These are phyloP conservation scores for Eimeria necatrix DNA, from an alignment of 169 alveolate species.

Conservation along the genomic window DNA sequence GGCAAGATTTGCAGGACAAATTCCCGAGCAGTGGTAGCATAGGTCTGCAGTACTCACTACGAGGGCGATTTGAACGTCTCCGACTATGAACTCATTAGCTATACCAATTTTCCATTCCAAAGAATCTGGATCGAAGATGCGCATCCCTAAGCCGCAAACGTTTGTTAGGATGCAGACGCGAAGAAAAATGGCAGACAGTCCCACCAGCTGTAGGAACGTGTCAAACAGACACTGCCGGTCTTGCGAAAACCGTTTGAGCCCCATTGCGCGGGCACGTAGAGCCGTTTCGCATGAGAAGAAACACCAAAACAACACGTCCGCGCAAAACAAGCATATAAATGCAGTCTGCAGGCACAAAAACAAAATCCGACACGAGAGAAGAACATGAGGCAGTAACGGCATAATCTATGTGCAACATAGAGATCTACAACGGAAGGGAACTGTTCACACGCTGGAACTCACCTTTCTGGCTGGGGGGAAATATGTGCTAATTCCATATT, in stretches of 20 bases:
- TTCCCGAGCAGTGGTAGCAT: too few species aligned
- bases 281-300: slow-evolving; percentile 73
- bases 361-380: neutral
- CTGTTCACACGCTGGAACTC: neutral
- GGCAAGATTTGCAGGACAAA: too few species aligned
- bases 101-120: slow-evolving; percentile 55
- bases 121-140: slow-evolving; percentile 71
- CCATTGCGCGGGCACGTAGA: slow-evolving; percentile 57
- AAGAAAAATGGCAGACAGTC: slow-evolving; percentile 54
- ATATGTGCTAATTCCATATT: slow-evolving; percentile 74
- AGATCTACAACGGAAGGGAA: neutral
- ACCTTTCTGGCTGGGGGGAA: slow-evolving; percentile 77
- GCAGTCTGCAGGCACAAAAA: slow-evolving; percentile 46
- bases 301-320: slow-evolving; percentile 39
- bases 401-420: neutral
- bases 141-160: slow-evolving; percentile 70
- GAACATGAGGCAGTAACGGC: neutral
- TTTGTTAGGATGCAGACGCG: slow-evolving; percentile 64
- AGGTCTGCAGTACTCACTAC: neutral
- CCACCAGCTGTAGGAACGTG: slow-evolving; percentile 73
- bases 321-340: slow-evolving; percentile 60
- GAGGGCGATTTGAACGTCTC: slow-evolving; percentile 63
- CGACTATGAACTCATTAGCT: slow-evolving; percentile 36
- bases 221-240: slow-evolving; percentile 67
- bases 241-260: slow-evolving; percentile 43